Evolutionary conservation across 257 asterid genomes (phyloP), one percentile per base, ranked within the genome.

Genomic region (Penstemon davidsonii): DNA sequence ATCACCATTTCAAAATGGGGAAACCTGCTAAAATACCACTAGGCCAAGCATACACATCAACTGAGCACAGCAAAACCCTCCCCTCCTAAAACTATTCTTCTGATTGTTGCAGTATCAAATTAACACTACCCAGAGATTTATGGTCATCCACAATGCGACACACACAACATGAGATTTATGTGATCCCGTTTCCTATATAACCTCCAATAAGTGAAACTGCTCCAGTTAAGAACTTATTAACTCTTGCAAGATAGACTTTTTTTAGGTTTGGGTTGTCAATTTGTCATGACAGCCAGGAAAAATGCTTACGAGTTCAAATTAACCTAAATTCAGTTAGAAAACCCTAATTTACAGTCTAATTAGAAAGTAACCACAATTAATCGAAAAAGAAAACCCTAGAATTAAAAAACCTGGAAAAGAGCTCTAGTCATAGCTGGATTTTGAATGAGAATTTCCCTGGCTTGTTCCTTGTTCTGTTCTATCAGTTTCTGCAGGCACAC

Each of bases 391-490:
- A 62, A 73, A 69, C 64, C 82, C 75, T 54, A 58, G 64, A 3
- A 47, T 58, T 7, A 45, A 64, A 67, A 4, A 19, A 88, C 99
- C 97, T 94, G 99, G 77, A 94, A 94, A 75, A 91, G 96, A 63
- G 96, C 95, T 82, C 77, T 86, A 37, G 99, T 87, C 89, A 91
- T 61, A 64, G 76, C 83, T 50, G 99, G 97, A 79, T 88, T 88
- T 66, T 94, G 97, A 76, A 87, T 82, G 52, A 94, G 95, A 81
- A 94, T 91, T 76, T 87, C 88, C 84, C 92, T 87, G 36, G 99
- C 97, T 79, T 94, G 99, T 18, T 88, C 86, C 84, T 81, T 88
- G 82, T 94, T 91, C 85, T 94, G 91, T 74, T 87, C 96, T 68
- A 91, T 84, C 79, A 91, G 79, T 40, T 83, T 60, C 99, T 90